phyloP scores from a whole-genome alignment of 179 eudicot species.

The Beta corolliflora region DNA sequence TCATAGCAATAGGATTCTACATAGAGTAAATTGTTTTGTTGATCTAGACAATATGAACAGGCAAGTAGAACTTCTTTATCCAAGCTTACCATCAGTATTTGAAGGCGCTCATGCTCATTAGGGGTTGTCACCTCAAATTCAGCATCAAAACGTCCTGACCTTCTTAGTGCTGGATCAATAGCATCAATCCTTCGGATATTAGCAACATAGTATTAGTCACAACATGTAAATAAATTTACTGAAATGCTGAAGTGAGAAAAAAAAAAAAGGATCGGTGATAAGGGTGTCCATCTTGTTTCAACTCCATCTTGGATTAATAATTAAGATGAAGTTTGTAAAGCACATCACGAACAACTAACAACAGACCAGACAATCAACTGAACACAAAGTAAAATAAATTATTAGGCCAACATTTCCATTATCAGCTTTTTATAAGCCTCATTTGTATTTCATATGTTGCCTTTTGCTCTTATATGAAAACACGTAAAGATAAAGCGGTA shows the following conservation, averaged over 20 bases:
- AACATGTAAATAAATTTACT: conserved; percentile 16
- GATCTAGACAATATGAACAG: conserved; percentile 6
- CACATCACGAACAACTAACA: neutral
- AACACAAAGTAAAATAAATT: neutral
- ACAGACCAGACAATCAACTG: neutral
- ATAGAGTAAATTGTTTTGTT: neutral
- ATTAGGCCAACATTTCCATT: neutral
- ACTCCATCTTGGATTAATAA: neutral
- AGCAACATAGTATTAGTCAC: conserved; percentile 28
- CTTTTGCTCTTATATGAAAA: neutral
- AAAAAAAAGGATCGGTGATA: neutral
- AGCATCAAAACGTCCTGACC: conserved; percentile 93
- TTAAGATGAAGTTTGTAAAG: neutral
- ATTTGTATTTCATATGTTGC: neutral
- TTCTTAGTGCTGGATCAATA: conserved; percentile 93
- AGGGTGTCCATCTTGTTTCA: neutral
- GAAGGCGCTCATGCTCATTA: conserved; percentile 72
- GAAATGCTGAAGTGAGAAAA: neutral
- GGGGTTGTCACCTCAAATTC: conserved; percentile 96
- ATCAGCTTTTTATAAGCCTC: neutral
- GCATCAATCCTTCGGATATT: conserved; percentile 68
- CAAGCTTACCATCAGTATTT: conserved; percentile 63
- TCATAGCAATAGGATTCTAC: neutral
- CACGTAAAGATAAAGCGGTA: neutral
- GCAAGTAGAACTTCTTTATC: neutral